These are phyloP conservation scores for Dothiorella sarmentorum DNA, from an alignment of 2,329 filamentous ascomycete genomes.

Conservation along the genomic window DNA sequence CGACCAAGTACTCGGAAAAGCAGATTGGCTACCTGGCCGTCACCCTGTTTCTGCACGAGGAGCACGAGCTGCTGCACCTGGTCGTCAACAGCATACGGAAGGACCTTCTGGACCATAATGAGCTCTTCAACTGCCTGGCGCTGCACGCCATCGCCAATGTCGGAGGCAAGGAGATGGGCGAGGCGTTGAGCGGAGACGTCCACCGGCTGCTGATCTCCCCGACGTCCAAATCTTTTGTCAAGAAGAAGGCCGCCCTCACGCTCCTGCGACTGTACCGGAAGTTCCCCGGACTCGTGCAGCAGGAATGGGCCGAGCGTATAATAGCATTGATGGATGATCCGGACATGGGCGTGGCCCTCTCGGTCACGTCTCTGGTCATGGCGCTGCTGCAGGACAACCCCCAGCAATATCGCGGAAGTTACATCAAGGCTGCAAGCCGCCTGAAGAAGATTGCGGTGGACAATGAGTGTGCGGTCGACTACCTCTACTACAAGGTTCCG, in stretches of 20 bases:
- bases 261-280: slow-evolving; percentile 92
- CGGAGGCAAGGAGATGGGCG: slow-evolving; percentile 93
- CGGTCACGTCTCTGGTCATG: slow-evolving; percentile 94
- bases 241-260: slow-evolving; percentile 97
- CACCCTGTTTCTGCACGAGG: slow-evolving; percentile 93
- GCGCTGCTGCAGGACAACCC: slow-evolving; percentile 87
- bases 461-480: slow-evolving; percentile 83
- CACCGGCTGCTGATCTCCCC: slow-evolving; percentile 92
- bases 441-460: slow-evolving; percentile 89
- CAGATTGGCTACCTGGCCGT: slow-evolving; percentile 98
- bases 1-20: slow-evolving; percentile 97
- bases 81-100: slow-evolving; percentile 99
- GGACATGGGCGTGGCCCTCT: slow-evolving; percentile 90
- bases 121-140: slow-evolving; percentile 94
- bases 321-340: slow-evolving; percentile 98
- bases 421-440: slow-evolving; percentile 86
- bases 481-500: slow-evolving; percentile 99
- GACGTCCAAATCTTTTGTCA: slow-evolving; percentile 95
- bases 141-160: slow-evolving; percentile 98
- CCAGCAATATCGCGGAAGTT: slow-evolving; percentile 92
- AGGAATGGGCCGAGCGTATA: slow-evolving; percentile 96
- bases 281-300: slow-evolving; percentile 86
- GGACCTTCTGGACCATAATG: slow-evolving; percentile 89
- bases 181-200: slow-evolving; percentile 86
- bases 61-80: slow-evolving; percentile 91